A percentile compares a stretch with the other conserved stretches of the same genome.
Evolutionary conservation across 345 rosid species (phyloP).

Genomic region (Euphorbia tirucalli): DNA sequence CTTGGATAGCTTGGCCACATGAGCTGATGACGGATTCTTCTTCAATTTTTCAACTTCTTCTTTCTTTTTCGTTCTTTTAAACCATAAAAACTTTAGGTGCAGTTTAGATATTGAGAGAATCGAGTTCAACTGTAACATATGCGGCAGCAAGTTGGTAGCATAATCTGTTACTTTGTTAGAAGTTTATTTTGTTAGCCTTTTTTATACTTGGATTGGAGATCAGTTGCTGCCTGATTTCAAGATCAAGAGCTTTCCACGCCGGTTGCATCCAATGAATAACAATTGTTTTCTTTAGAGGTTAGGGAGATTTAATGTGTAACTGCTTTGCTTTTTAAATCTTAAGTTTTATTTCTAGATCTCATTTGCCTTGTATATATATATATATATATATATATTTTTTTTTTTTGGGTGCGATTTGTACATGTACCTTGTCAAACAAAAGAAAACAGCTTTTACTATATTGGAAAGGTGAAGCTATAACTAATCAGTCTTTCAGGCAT

Average conservation of each 20-base stretch:
- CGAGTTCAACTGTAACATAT: slow-evolving; percentile 53
- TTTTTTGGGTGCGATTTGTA: background rate
- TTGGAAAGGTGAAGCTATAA: too few species aligned
- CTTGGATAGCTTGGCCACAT: slow-evolving; percentile 53
- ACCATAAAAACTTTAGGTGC: slow-evolving; percentile 13
- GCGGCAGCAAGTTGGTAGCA: slow-evolving; percentile 31
- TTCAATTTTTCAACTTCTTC: too few species aligned
- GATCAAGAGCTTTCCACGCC: background rate
- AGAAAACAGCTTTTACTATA: background rate
- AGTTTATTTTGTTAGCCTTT: background rate
- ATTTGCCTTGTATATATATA: background rate
- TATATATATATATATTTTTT: too few species aligned
- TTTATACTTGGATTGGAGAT: background rate
- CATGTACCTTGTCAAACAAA: background rate
- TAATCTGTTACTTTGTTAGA: slow-evolving; percentile 17
- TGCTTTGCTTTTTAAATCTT: background rate
- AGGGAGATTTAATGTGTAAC: background rate
- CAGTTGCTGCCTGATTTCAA: slow-evolving; percentile 1
- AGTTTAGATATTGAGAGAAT: slow-evolving; percentile 25
- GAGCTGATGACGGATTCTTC: slow-evolving; percentile 22
- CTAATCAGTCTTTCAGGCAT: too few species aligned
- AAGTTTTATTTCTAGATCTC: background rate
- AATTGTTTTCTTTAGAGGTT: background rate
- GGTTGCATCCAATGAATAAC: background rate
- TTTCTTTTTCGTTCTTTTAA: background rate